Base-by-base conservation (phyloP, 2,329 filamentous ascomycete species). In the Xylaria sp. region DNA sequence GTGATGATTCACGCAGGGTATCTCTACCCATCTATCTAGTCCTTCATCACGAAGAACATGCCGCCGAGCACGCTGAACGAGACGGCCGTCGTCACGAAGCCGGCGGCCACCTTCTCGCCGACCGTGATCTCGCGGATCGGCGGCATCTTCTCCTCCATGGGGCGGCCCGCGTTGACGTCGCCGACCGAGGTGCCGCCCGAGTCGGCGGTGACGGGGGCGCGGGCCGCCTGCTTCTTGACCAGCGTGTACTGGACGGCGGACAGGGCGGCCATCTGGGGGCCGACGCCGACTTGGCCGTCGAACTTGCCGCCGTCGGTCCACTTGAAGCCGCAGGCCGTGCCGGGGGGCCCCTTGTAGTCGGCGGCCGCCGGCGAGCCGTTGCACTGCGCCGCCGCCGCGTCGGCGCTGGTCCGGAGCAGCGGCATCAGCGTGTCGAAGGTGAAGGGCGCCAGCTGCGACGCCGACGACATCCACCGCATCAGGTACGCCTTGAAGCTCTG, bases 401-500 rank as follows among this genome's bases (percentile, higher is more conserved):
- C 56, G 0, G 82, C 85, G 24, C 74, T 78, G n/a, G 72, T 69
- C 26, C 71, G 67, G 40, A 88, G 69, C n/a, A 84, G 71, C 4
- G 77, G 74, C 63, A 76, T 74, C 57, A 87, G 79, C 4, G 66
- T 71, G 44, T 76, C 70, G 54, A 71, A 74, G 1, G 78, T 82
- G 59, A 77, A 76, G 1, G 84, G 80, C 1, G 80, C 83, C 63
- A 87, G 68, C 66, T 82, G 78, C 6, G 78, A 72, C 1, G 82
- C 80, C 17, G 74, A 74, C 1, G 83, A 78, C 67, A 87, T 72
- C 83, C 87, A 92, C 41, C 89, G 85, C 21, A 83, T 73, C 21
- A 91, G 76, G 69, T 90, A 91, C 9, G 86, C 88, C 73, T 92
- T 92, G 83, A 91, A 92, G 44, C 80, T 85, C 64, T 81, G 81